Evolutionary conservation across 2,329 filamentous ascomycete genomes (phyloP), one percentile per base, ranked within the genome.

Genomic region (Aspergillus awamori): DNA sequence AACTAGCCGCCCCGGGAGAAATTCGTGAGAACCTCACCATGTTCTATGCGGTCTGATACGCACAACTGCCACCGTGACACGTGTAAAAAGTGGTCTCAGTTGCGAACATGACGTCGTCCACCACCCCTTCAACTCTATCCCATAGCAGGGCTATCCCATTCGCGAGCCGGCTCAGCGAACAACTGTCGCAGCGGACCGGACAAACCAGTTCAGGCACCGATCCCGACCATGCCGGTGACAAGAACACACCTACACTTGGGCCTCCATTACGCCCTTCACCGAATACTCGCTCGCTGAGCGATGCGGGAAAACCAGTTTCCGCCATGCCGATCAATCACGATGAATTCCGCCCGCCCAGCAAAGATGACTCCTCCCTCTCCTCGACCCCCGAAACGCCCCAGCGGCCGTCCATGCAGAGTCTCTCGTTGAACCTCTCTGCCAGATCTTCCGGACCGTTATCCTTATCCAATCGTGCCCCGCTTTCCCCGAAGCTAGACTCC

Each of bases 401-500:
- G 61, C 85, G 90, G 64, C 83, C 88, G 54, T 85, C 86, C 47
- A 84, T 89, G 63, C 81, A 86, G 54, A 87, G 87, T 41, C 82
- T 95, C 60, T 88, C 89, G 22, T 77, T 93, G 67, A 89, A 92
- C 71, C 85, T 92, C 82, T 86, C 89, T 28, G 65, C 81, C 80
- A 67, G 83, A 79, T 57, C 72, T 69, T 74, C 78, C 53, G 79
- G 77, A 57, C 79, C 84, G 68, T 79, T 82, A 64, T 76, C 81
- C 62, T 79, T 82, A 56, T 78, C 82, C 65, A 88, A 85, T 70
- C 87, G 83, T 63, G 79, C 82, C 26, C 92, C 93, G 68, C 83
- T 94, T 62, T 96, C 92, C 2, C 93, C 93, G 15, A 93, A 96
- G 75, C 85, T 95, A 65, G 93, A 97, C 75, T 85, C 91, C 59